phyloP scores from a whole-genome alignment of 176 grass and related monocot genomes.

The bread wheat (Triticum aestivum) region IWGSC_CS_RefSeq_v2.1 NC_057794.1:120976693-120977192 shows the following conservation, averaged over 20 bases:
- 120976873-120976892: conserved; percentile 83
- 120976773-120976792: conserved; percentile 84
- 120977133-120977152: conserved; percentile 93
- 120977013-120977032: background rate
- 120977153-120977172: conserved; percentile 87
- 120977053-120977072: background rate
- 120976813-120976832: conserved; percentile 69
- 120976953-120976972: conserved; percentile 97
- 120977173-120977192: conserved; percentile 79
- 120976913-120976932: conserved; percentile 80
- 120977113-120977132: conserved; percentile 90
- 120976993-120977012: background rate
- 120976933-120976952: conserved; percentile 90
- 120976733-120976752: background rate
- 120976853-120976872: conserved; percentile 71
- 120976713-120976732: too few species aligned
- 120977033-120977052: background rate
- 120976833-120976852: conserved; percentile 93
- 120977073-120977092: conserved; percentile 85
- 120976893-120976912: conserved; percentile 79
- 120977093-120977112: conserved; percentile 77
- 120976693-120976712: background rate
- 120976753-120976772: background rate
- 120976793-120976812: conserved; percentile 77
- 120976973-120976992: conserved; percentile 69